Base-by-base conservation (phyloP, 179 eudicot genomes). In the Corrigiola litoralis region DNA sequence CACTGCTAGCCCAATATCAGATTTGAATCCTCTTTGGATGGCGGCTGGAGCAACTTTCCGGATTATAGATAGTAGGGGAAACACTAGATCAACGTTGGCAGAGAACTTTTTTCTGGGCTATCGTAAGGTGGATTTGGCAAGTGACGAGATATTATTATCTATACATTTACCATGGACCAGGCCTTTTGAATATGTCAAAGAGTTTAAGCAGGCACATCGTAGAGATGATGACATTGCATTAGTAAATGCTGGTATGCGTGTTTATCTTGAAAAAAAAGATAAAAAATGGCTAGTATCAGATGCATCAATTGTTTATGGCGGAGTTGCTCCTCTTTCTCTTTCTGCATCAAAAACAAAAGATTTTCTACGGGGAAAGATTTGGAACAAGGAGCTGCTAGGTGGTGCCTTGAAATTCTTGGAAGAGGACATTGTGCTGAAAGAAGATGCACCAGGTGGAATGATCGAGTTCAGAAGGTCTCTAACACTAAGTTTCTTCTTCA, bases 401-500 rank as follows among this genome's bases (percentile, higher is more conserved):
- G 77, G 79, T 66, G 92, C 95, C 66, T 70, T 95, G 66, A 67
- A 77, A 66, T 66, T 84, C 34, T 69, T 95, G 74, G 85, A 81
- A 74, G 75, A 79, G 42, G 99, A 95, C 44, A 75, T 95, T 65
- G 58, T 81, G 55, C 75, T 95, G 36, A 85, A 81, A 76, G 96
- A 95, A 65, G 81, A 95, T 78, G 96, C 99, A 45, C 97, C 97
- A 5, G 99, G 99, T 60, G 99, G 99, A 55, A 95, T 95, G 99
- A 89, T 95, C 45, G 99, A 95, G 72, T 95, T 95, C 68, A 80
- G 99, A 60, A 88, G 71, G 75, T 95, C 99, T 24, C 74, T 95
- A 69, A 84, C 85, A 16, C 64, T 79, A 18, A 95, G 99, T 69
- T 95, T 95, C 74, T 95, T 95, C 77, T 95, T 95, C 78, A 95